phyloP scores from a whole-genome alignment of 306 rosid genomes.

The Amphicarpaea edgeworthii region DNA sequence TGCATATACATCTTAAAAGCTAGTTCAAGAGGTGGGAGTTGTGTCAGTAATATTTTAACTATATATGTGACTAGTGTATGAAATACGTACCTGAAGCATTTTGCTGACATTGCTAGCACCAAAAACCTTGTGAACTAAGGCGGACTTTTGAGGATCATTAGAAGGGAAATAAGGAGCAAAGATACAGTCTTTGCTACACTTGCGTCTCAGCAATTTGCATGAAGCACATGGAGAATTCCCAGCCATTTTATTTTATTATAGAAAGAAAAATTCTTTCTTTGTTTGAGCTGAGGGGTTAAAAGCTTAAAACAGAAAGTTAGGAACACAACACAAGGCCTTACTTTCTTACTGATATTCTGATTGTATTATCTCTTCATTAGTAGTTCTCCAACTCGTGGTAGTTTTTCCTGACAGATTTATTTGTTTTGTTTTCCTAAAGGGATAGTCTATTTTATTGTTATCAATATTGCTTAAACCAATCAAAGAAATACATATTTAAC shows the following conservation, averaged over 20 bases:
- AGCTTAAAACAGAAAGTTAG: slow-evolving; percentile 17
- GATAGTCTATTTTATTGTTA: no score
- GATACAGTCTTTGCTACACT: slow-evolving; percentile 83
- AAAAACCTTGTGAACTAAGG: slow-evolving; percentile 90
- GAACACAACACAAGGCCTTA: no score
- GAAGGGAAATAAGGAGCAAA: slow-evolving; percentile 93
- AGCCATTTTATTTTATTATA: slow-evolving; percentile 43
- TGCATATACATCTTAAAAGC: not conserved
- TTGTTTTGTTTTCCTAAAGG: no score
- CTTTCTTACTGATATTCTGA: no score
- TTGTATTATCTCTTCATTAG: no score
- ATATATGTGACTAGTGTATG: no score
- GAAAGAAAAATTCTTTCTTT: not conserved
- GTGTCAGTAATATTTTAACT: not conserved
- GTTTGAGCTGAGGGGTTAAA: no score
- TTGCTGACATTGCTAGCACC: slow-evolving; percentile 98
- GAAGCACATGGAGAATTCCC: slow-evolving; percentile 96
- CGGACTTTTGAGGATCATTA: slow-evolving; percentile 86
- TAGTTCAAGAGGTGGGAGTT: not conserved
- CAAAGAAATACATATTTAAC: no score
- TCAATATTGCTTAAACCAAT: no score
- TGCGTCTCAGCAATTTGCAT: slow-evolving; percentile 90
- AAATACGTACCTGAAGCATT: slow-evolving; percentile 90
- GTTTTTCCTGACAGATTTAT: no score
- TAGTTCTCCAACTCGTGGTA: no score